A percentile compares a stretch with the other conserved stretches of the same genome.
Conservation (phyloP, 2,329 filamentous ascomycete species). For the Berkeleyomyces basicola region DNA sequence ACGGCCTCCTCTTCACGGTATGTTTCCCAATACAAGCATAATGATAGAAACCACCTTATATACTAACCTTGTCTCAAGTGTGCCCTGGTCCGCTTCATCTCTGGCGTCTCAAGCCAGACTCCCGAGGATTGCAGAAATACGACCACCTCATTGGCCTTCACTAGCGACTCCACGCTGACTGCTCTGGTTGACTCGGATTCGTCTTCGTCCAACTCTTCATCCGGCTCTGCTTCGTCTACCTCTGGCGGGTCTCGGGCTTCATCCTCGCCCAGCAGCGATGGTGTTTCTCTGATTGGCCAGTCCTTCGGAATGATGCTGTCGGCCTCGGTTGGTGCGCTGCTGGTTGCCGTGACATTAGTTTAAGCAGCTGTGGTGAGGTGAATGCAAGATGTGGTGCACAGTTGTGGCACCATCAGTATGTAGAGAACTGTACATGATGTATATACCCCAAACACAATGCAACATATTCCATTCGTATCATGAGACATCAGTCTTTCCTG, state of each 20-base stretch:
- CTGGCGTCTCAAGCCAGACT: slow-evolving; percentile 21
- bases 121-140: slow-evolving; percentile 23
- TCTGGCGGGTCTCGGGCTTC: background rate
- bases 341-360: background rate
- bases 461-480: background rate
- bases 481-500: too few species aligned
- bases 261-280: background rate
- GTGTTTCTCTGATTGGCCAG: background rate
- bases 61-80: slow-evolving; percentile 25
- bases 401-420: background rate
- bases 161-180: slow-evolving; percentile 17
- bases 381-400: background rate
- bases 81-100: slow-evolving; percentile 37
- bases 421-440: background rate
- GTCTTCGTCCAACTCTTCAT: background rate
- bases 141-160: slow-evolving; percentile 21
- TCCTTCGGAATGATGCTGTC: background rate
- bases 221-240: background rate
- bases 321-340: background rate
- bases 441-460: background rate
- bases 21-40: slow-evolving; percentile 11
- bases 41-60: background rate
- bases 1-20: slow-evolving; percentile 42
- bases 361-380: background rate
- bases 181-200: background rate